A percentile compares a stretch with the other conserved stretches of the same genome.
These are phyloP conservation scores for Arabidopsis suecica DNA, from an alignment of 345 rosid genomes.

Conservation along the genomic window DNA sequence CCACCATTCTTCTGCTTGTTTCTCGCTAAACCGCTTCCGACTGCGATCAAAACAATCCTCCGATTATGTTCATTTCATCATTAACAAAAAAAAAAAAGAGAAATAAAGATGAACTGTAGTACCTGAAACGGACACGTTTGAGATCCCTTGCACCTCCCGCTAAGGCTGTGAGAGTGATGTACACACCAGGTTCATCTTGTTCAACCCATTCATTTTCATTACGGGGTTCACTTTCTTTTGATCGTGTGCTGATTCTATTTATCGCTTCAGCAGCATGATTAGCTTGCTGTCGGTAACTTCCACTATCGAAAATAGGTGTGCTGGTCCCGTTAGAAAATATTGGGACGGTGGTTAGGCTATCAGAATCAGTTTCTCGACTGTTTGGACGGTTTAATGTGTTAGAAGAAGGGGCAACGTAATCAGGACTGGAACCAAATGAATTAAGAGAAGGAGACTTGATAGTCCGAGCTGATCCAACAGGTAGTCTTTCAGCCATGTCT, in stretches of 20 bases:
- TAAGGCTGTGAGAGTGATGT: constrained; percentile 87
- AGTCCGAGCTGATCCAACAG: constrained; percentile 61
- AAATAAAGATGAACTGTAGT: constrained; percentile 34
- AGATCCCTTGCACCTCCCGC: constrained; percentile 83
- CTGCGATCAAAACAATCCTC: constrained; percentile 54
- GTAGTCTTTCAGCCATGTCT: constrained; percentile 95
- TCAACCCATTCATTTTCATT: constrained; percentile 75
- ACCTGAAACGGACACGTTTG: constrained; percentile 99
- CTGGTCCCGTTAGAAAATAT: constrained; percentile 59
- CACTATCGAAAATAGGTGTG: constrained; percentile 52
- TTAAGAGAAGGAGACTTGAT: constrained; percentile 62
- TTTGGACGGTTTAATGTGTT: constrained; percentile 53
- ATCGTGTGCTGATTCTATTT: constrained; percentile 62
- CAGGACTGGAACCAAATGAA: constrained; percentile 63
- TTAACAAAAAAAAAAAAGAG: background rate
- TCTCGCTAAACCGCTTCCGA: constrained; percentile 91
- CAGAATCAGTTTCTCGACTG: constrained; percentile 60
- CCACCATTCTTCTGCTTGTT: constrained; percentile 99
- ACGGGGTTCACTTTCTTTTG: constrained; percentile 59
- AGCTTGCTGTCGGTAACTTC: constrained; percentile 48
- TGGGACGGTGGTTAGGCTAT: constrained; percentile 45
- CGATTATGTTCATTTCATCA: background rate
- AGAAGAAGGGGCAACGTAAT: constrained; percentile 53
- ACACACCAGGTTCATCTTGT: constrained; percentile 98
- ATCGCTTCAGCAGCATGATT: constrained; percentile 55